Percentiles rank a stretch among this genome's conserved stretches.
These are phyloP conservation scores for Myxozyma monticola DNA, from an alignment of 805 yeast genomes.

Conservation along the genomic window DNA sequence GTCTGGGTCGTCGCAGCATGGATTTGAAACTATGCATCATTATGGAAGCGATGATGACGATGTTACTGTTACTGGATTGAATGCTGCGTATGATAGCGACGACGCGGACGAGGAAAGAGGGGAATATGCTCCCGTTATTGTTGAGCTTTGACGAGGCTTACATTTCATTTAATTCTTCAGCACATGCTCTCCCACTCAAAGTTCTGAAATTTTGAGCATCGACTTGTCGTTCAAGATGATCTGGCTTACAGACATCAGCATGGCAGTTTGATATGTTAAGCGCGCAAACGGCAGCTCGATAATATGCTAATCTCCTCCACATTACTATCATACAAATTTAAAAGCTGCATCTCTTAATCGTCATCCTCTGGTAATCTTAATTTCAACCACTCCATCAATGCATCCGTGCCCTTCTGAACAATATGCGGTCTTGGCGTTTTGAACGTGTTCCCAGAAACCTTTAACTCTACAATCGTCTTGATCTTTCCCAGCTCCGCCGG, in stretches of 20 bases:
- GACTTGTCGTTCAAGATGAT: no score
- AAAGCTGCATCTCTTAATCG: background rate
- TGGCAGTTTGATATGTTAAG: no score
- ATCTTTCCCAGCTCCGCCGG: slow-evolving; percentile 26
- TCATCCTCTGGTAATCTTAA: slow-evolving; percentile 22
- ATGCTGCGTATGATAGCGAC: slow-evolving; percentile 14
- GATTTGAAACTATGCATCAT: slow-evolving; percentile 35
- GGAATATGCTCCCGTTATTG: slow-evolving; percentile 33
- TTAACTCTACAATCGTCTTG: slow-evolving; percentile 22
- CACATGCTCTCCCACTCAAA: no score
- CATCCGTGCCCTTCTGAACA: slow-evolving; percentile 29
- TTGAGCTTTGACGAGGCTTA: slow-evolving; percentile 25
- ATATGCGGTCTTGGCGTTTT: slow-evolving; percentile 26
- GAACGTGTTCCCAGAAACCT: slow-evolving; percentile 27
- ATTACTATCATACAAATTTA: background rate
- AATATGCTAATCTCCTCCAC: no score
- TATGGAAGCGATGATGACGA: slow-evolving; percentile 32
- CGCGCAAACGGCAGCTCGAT: no score
- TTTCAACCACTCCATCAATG: slow-evolving; percentile 27
- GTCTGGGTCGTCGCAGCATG: slow-evolving; percentile 10
- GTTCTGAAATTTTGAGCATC: no score
- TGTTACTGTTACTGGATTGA: background rate
- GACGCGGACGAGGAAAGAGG: slow-evolving; percentile 32
- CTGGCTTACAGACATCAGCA: no score
- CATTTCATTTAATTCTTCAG: no score